These are phyloP conservation scores for Tetramitus jugosus DNA, from an alignment of 208 protist species.

Conservation along the genomic window DNA sequence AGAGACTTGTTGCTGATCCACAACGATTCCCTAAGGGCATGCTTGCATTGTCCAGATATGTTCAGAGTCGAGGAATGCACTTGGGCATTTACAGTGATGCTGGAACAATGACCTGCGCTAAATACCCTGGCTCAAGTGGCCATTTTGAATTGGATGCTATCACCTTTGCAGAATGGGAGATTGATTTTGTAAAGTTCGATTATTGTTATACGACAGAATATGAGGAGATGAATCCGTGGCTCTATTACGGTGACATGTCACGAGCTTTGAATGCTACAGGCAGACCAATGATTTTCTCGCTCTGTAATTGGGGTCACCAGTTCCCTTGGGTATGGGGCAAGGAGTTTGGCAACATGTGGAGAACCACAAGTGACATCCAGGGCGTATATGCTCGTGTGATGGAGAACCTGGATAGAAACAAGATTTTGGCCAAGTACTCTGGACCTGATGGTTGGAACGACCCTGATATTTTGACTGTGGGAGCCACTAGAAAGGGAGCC, in stretches of 20 bases:
- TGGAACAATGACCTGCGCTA: slow-evolving; percentile 31
- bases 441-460: slow-evolving; percentile 29
- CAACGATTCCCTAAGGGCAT: slow-evolving; percentile 43
- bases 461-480: slow-evolving; percentile 32
- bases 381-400: slow-evolving; percentile 14
- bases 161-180: slow-evolving; percentile 38
- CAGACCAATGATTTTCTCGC: slow-evolving; percentile 37
- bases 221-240: background rate
- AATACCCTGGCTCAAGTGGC: slow-evolving; percentile 30
- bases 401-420: background rate
- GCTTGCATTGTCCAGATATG: slow-evolving; percentile 35
- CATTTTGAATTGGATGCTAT: slow-evolving; percentile 37
- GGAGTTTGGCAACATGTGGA: slow-evolving; percentile 26
- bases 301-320: slow-evolving; percentile 9
- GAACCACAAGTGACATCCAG: slow-evolving; percentile 15
- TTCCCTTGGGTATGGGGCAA: background rate
- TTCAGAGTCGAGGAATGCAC: slow-evolving; percentile 40
- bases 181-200: slow-evolving; percentile 46
- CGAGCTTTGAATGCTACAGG: slow-evolving; percentile 39
- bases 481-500: background rate
- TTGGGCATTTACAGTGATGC: slow-evolving; percentile 43
- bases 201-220: slow-evolving; percentile 21
- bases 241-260: slow-evolving; percentile 29
- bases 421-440: background rate
- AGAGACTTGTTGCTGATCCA: slow-evolving; percentile 26